phyloP scores from a whole-genome alignment of 768 basidiomycete species.

The Kwoniella heveanensis region DNA sequence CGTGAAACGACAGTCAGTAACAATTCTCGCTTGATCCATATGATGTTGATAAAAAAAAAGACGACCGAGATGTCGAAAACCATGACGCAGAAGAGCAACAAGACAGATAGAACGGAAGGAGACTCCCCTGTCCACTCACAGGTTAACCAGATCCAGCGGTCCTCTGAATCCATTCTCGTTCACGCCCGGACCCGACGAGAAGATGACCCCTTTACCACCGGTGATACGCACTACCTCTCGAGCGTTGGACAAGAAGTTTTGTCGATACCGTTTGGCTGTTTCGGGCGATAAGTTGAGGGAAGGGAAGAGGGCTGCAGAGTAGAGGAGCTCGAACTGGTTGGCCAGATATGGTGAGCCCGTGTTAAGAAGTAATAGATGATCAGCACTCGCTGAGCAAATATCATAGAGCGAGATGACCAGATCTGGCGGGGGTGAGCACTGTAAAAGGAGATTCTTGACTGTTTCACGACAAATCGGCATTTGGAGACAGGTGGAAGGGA shows the following conservation, averaged over 20 bases:
- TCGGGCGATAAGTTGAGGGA: constrained; percentile 27
- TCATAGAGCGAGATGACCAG: too few relatives aligned
- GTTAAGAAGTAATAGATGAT: too few relatives aligned
- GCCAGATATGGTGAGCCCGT: too few relatives aligned
- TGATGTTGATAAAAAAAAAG: too few relatives aligned
- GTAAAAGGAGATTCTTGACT: too few relatives aligned
- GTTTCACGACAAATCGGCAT: too few relatives aligned
- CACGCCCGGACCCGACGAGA: constrained; percentile 44
- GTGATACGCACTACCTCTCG: constrained; percentile 52
- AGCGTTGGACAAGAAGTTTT: constrained; percentile 54
- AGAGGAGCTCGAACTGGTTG: constrained; percentile 53
- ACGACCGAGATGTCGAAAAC: too few relatives aligned
- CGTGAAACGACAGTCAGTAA: not conserved
- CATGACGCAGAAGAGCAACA: not conserved
- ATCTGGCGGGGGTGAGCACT: too few relatives aligned
- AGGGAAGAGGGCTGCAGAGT: constrained; percentile 47
- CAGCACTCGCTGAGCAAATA: too few relatives aligned
- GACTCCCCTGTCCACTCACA: constrained; percentile 38
- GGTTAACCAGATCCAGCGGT: constrained; percentile 52
- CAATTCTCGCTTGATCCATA: not conserved
- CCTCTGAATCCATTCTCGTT: constrained; percentile 39
- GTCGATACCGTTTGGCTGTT: constrained; percentile 36
- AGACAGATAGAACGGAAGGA: not conserved
- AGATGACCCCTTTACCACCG: constrained; percentile 51
- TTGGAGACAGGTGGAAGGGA: too few relatives aligned